Percentiles rank a stretch among this genome's conserved stretches.
These are phyloP conservation scores for Paecilomyces niveus DNA, from an alignment of 2,329 filamentous ascomycete genomes.

Conservation along the genomic window DNA sequence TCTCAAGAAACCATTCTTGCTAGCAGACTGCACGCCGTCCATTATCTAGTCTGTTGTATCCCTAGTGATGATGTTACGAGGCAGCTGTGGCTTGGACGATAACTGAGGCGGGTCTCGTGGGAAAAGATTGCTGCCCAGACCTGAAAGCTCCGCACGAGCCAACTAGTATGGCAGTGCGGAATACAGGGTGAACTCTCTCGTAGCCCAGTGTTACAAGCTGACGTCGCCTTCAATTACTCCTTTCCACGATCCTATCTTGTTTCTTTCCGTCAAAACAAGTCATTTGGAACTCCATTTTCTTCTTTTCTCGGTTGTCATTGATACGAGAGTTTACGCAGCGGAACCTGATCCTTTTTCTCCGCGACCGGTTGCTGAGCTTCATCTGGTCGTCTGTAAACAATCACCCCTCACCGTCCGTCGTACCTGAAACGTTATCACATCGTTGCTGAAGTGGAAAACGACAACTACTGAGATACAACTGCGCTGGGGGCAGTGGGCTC, in stretches of 20 bases:
- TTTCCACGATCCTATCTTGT: not conserved
- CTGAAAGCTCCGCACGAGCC: not conserved
- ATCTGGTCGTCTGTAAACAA: not conserved
- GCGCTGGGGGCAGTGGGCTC: not conserved
- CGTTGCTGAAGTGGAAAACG: not conserved
- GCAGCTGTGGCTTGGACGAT: not conserved
- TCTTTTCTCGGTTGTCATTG: not conserved
- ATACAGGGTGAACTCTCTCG: not conserved
- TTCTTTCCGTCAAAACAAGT: not conserved
- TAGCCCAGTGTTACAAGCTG: not conserved
- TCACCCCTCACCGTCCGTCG: slow-evolving; percentile 2
- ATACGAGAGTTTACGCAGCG: not conserved
- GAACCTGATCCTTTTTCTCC: not conserved
- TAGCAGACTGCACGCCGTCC: not conserved
- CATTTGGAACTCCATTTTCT: not conserved
- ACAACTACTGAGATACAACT: not conserved
- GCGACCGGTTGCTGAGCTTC: not conserved
- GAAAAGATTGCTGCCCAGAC: not conserved
- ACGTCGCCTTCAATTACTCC: not conserved
- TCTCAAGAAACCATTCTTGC: not conserved
- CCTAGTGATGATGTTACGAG: not conserved
- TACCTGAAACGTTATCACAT: slow-evolving; percentile 4
- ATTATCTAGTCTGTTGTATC: not conserved
- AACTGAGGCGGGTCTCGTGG: not conserved
- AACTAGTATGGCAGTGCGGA: not conserved